Evolutionary conservation across 140 eudicot genomes (phyloP), one percentile per base, ranked within the genome.

Genomic region (Cichorium intybus): DNA sequence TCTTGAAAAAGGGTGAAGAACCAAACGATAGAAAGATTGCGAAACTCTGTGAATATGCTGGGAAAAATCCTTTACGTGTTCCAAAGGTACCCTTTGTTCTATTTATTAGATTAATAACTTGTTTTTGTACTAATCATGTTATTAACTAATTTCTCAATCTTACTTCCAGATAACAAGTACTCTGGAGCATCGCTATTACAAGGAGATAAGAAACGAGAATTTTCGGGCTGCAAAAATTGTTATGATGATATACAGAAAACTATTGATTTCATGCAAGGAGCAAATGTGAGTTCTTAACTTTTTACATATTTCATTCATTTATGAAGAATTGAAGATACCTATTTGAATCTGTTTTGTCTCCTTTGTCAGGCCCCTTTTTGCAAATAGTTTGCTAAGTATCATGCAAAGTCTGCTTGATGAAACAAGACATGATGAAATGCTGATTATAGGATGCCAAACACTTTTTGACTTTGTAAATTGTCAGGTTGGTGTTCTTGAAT

Each of bases 391-490:
- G 66, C 62, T 94, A 49, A 94, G 83, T 77, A 78, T 94, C 69
- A 80, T 86, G 76, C 80, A 84, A 46, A 86, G 86, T 45, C 79
- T 94, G 68, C 83, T 94, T 80, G 99, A 89, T 76, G 95, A 93
- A 46, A 77, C 91, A 35, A 75, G 80, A 24, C 83, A 86, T 34
- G 97, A 94, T 66, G 99, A 84, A 51, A 78, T 94, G 80, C 62
- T 82, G 60, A 82, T 82, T 24, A 66, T 86, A 24, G 97, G 97
- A 81, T 83, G 97, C 78, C 81, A 81, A 28, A 69, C 89, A 27
- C 85, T 94, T 54, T 94, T 89, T 84, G 97, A 86, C 64, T 94
- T 94, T 73, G 77, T 86, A 72, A 94, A 89, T 76, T 89, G 87
- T 80, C 99, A 94, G 97, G 99, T 94, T 37, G 55, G 77, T 79